Evolutionary conservation across 2,329 filamentous ascomycete species (phyloP).

Genomic region (Trichothecium sympodiale): DNA sequence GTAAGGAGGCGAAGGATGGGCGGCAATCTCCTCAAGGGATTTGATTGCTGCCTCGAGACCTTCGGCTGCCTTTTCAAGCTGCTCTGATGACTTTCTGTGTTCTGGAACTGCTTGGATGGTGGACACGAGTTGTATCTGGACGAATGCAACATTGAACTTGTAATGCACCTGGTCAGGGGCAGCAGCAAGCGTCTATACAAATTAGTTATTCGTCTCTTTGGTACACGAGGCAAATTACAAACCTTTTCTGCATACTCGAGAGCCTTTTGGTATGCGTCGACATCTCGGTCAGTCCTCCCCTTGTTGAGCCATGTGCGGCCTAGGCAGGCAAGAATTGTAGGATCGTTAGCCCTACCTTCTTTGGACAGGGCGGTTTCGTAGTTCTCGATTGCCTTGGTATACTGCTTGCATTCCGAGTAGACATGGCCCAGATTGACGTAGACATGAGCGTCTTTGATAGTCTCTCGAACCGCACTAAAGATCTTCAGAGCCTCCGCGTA

Average conservation of each 20-base stretch:
- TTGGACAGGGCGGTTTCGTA: slow-evolving; percentile 80
- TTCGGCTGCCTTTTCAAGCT: slow-evolving; percentile 68
- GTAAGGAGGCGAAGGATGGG: slow-evolving; percentile 64
- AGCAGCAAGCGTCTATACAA: slow-evolving; percentile 55
- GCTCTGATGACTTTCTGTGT: slow-evolving; percentile 62
- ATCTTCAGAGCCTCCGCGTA: slow-evolving; percentile 72
- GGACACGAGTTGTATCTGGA: slow-evolving; percentile 87
- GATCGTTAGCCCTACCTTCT: slow-evolving; percentile 62
- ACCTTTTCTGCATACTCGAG: slow-evolving; percentile 55
- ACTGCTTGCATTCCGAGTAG: slow-evolving; percentile 84
- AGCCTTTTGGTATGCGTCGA: slow-evolving; percentile 46
- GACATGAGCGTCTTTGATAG: slow-evolving; percentile 76
- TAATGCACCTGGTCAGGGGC: slow-evolving; percentile 80
- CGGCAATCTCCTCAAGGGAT: slow-evolving; percentile 51
- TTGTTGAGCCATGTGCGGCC: slow-evolving; percentile 80
- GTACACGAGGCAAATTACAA: slow-evolving; percentile 10
- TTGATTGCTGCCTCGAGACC: slow-evolving; percentile 83
- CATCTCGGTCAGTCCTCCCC: slow-evolving; percentile 51
- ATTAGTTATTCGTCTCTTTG: background rate
- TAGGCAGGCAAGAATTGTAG: slow-evolving; percentile 72
- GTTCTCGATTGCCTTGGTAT: slow-evolving; percentile 81
- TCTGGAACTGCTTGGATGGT: slow-evolving; percentile 67
- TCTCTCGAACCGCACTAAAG: slow-evolving; percentile 83
- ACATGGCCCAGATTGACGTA: slow-evolving; percentile 91
- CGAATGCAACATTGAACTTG: slow-evolving; percentile 96